phyloP scores from a whole-genome alignment of 139 green algal genomes.

The Gonium pectorale region DNA sequence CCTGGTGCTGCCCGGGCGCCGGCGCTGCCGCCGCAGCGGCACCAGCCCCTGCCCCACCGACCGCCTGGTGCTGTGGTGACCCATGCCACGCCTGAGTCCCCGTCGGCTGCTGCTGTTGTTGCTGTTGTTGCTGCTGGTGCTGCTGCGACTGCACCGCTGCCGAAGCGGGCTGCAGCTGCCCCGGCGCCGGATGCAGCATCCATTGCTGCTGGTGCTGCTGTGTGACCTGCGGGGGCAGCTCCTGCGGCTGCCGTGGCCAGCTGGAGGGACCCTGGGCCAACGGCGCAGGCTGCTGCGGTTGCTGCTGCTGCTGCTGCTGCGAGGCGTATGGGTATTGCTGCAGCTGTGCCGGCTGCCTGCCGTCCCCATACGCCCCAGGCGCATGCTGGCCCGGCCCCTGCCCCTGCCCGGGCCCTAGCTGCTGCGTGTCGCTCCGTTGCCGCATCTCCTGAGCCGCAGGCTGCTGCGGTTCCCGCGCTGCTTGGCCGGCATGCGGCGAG shows the following conservation, averaged over 20 bases:
- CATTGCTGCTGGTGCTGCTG: background rate
- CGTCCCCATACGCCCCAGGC: too few relatives aligned
- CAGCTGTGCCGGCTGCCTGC: slow-evolving; percentile 1
- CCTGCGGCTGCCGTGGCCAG: background rate
- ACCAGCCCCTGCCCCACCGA: too few relatives aligned
- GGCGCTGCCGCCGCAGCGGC: too few relatives aligned
- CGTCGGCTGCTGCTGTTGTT: background rate
- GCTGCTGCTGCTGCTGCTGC: background rate
- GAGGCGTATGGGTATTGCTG: background rate
- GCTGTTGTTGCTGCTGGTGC: slow-evolving; percentile 3
- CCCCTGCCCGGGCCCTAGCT: too few relatives aligned
- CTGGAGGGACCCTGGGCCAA: background rate
- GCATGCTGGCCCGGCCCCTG: too few relatives aligned
- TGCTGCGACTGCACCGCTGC: background rate
- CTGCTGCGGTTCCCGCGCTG: background rate
- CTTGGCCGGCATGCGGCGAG: background rate
- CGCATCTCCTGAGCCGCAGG: background rate
- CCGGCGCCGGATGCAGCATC: background rate
- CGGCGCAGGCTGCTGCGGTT: background rate
- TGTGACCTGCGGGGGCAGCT: background rate
- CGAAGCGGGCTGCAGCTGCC: too few relatives aligned
- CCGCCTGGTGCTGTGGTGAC: too few relatives aligned
- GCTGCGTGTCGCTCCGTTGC: background rate
- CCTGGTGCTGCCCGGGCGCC: too few relatives aligned
- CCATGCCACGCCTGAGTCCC: background rate